phyloP scores from a whole-genome alignment of 2,329 filamentous ascomycete species.

The Talaromyces sp. region DNA sequence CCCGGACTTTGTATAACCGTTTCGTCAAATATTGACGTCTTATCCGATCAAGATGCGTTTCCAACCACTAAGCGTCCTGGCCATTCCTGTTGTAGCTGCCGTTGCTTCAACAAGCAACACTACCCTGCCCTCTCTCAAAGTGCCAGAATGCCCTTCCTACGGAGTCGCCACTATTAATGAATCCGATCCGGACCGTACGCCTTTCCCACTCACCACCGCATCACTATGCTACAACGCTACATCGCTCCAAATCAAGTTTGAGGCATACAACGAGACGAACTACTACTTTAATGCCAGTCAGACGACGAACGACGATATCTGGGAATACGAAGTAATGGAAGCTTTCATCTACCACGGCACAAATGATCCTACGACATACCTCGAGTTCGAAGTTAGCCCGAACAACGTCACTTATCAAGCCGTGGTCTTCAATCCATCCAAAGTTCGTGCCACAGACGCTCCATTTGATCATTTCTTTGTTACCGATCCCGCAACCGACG shows the following conservation, averaged over 20 bases:
- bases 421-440: slow-evolving; percentile 14
- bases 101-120: slow-evolving; percentile 2
- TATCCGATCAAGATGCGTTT: neutral
- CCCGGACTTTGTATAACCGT: too few species aligned
- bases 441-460: slow-evolving; percentile 11
- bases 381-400: slow-evolving; percentile 17
- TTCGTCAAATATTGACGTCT: neutral
- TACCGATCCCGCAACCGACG: slow-evolving; percentile 7
- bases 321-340: slow-evolving; percentile 19
- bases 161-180: slow-evolving; percentile 11
- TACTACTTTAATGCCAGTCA: slow-evolving; percentile 17
- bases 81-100: neutral
- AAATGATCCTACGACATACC: slow-evolving; percentile 16
- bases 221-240: slow-evolving; percentile 14
- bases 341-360: slow-evolving; percentile 17
- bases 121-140: slow-evolving; percentile 3
- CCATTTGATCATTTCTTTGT: slow-evolving; percentile 18
- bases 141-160: slow-evolving; percentile 12
- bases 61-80: neutral
- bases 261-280: slow-evolving; percentile 15
- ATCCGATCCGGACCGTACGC: slow-evolving; percentile 13
- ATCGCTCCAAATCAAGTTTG: slow-evolving; percentile 11
- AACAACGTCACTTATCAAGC: slow-evolving; percentile 18
- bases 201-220: slow-evolving; percentile 11
- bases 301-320: slow-evolving; percentile 15